Conservation (phyloP, 768 basidiomycete genomes). For the Lentinula sp. region DNA sequence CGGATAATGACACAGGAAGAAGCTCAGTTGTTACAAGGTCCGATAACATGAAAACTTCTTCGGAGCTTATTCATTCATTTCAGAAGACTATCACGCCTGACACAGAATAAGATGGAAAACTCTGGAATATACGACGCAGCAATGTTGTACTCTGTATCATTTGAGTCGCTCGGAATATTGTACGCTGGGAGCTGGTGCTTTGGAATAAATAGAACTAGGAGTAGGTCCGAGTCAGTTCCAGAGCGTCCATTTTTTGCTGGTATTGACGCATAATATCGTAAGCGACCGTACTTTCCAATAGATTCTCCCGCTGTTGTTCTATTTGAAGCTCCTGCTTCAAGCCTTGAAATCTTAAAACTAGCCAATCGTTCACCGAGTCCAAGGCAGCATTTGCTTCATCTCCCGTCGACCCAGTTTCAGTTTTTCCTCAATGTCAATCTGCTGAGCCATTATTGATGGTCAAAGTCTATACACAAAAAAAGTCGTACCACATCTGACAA, state of each 20-base stretch:
- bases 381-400: conserved; percentile 51
- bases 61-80: background rate
- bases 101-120: background rate
- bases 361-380: conserved; percentile 8
- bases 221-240: too few relatives aligned
- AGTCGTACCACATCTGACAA: conserved; percentile 50
- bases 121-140: background rate
- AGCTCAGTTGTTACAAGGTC: too few relatives aligned
- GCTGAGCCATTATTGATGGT: conserved; percentile 1
- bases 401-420: conserved; percentile 53
- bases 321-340: too few relatives aligned
- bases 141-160: too few relatives aligned
- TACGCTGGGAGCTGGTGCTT: too few relatives aligned
- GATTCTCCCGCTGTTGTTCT: too few relatives aligned
- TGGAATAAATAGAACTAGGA: too few relatives aligned
- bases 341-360: background rate
- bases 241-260: too few relatives aligned
- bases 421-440: conserved; percentile 59
- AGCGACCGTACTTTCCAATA: too few relatives aligned
- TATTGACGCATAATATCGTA: too few relatives aligned
- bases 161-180: too few relatives aligned
- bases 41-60: background rate
- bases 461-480: background rate
- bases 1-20: too few relatives aligned
- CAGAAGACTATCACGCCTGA: background rate